Evolutionary conservation across 805 yeast genomes (phyloP).

Genomic region (Brettanomyces anomalus): DNA sequence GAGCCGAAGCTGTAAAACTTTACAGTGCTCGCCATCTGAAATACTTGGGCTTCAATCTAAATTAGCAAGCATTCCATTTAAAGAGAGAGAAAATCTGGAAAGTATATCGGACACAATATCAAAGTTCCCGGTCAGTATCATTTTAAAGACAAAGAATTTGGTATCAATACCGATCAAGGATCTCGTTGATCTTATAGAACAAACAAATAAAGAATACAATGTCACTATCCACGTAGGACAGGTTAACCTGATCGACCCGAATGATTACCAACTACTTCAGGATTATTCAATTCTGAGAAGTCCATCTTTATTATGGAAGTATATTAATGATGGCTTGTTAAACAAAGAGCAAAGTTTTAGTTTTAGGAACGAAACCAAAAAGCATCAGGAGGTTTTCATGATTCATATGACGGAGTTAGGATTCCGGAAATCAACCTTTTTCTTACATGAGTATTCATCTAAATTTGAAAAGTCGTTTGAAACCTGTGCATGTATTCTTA

Average conservation of each 20-base stretch:
- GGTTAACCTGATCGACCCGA: slow-evolving; percentile 12
- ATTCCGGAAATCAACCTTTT: slow-evolving; percentile 1
- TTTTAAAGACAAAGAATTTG: slow-evolving; percentile 7
- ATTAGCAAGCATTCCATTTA: not conserved
- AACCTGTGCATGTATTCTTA: slow-evolving; percentile 13
- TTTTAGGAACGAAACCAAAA: not conserved
- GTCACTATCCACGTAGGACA: not conserved
- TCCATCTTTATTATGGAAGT: not conserved
- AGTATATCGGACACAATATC: slow-evolving; percentile 4
- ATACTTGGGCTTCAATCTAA: not conserved
- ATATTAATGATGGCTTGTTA: not conserved
- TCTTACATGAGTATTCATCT: slow-evolving; percentile 2
- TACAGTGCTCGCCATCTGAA: not conserved
- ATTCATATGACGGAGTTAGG: slow-evolving; percentile 5
- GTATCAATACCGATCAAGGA: slow-evolving; percentile 10
- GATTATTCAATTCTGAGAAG: slow-evolving; percentile 12
- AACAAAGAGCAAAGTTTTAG: not conserved
- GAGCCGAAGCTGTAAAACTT: no score
- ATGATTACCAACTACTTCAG: slow-evolving; percentile 10
- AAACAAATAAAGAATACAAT: slow-evolving; percentile 10
- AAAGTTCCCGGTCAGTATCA: slow-evolving; percentile 13
- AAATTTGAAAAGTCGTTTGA: slow-evolving; percentile 6
- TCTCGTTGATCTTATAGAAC: slow-evolving; percentile 13
- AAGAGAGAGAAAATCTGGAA: not conserved
- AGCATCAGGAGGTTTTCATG: not conserved